Conservation (phyloP, 257 asterid genomes). For the Plectranthus barbatus region DNA sequence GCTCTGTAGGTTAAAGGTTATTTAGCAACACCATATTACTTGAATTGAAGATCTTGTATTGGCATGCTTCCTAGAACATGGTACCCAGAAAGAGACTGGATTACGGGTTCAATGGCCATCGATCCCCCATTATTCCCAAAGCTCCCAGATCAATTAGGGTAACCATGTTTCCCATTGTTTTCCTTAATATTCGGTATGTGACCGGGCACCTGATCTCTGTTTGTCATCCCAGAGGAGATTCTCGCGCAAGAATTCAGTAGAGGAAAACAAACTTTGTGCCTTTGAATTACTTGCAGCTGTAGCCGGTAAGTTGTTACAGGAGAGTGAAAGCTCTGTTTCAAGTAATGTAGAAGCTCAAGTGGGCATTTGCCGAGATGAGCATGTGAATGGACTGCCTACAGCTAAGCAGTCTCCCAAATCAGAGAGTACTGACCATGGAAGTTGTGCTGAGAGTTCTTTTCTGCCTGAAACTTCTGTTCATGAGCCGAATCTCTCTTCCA, state of each 20-base stretch:
- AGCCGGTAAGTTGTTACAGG: slow-evolving; percentile 82
- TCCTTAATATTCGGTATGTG: slow-evolving; percentile 2
- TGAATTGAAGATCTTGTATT: slow-evolving; percentile 30
- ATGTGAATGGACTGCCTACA: slow-evolving; percentile 20
- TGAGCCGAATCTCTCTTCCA: slow-evolving; percentile 31
- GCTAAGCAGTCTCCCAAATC: slow-evolving; percentile 38
- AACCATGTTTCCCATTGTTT: slow-evolving; percentile 12
- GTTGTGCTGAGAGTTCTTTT: slow-evolving; percentile 69
- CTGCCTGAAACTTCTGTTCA: slow-evolving; percentile 32
- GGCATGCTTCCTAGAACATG: slow-evolving; percentile 58
- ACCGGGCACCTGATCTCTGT: slow-evolving; percentile 7
- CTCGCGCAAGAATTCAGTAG: slow-evolving; percentile 31
- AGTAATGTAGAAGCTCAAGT: slow-evolving; percentile 49
- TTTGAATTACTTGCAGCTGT: slow-evolving; percentile 93
- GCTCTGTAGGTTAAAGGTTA: slow-evolving; percentile 31
- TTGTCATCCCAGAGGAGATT: slow-evolving; percentile 49
- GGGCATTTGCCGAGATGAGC: slow-evolving; percentile 20
- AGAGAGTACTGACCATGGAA: slow-evolving; percentile 65
- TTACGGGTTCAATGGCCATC: slow-evolving; percentile 33
- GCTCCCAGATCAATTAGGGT: slow-evolving; percentile 80
- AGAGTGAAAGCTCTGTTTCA: slow-evolving; percentile 82
- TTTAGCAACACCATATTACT: slow-evolving; percentile 9
- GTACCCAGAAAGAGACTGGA: slow-evolving; percentile 51
- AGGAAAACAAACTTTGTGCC: slow-evolving; percentile 62
- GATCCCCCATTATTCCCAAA: slow-evolving; percentile 47